Evolutionary conservation across 108 stramenopile genomes (phyloP).

Genomic region (Stephanodiscus minutulus): DNA sequence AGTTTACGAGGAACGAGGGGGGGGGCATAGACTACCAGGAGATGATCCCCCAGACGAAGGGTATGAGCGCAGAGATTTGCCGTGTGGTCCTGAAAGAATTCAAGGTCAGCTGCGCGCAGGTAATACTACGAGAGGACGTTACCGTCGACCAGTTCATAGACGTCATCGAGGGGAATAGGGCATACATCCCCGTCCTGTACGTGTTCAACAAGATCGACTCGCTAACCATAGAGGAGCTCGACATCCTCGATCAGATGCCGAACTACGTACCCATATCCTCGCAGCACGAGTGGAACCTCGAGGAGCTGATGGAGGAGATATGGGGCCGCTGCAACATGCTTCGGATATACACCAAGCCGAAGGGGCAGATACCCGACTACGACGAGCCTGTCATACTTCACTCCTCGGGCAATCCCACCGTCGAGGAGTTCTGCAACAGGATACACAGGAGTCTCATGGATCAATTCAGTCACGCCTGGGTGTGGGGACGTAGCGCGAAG

Average conservation of each 20-base stretch:
- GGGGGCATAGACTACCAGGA: constrained; percentile 96
- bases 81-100: constrained; percentile 92
- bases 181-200: constrained; percentile 96
- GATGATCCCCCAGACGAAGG: constrained; percentile 80
- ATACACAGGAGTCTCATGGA: constrained; percentile 83
- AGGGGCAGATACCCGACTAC: constrained; percentile 98
- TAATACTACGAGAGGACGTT: constrained; percentile 92
- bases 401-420: constrained; percentile 82
- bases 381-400: constrained; percentile 98
- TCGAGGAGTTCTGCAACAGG: constrained; percentile 98
- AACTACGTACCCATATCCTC: constrained; percentile 96
- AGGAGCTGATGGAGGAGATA: constrained; percentile 91
- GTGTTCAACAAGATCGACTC: constrained; percentile 99
- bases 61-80: constrained; percentile 84
- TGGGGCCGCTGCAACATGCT: constrained; percentile 96
- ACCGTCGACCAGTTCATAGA: constrained; percentile 97
- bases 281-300: constrained; percentile 95
- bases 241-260: constrained; percentile 96
- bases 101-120: constrained; percentile 89
- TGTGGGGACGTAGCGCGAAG: constrained; percentile 93
- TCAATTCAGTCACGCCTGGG: constrained; percentile 94
- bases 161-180: constrained; percentile 95
- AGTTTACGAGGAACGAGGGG: constrained; percentile 89
- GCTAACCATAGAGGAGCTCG: constrained; percentile 97
- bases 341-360: constrained; percentile 99